Evolutionary conservation across 1,284 basidiomycete genomes (phyloP).

Genomic region (Tremellales sp.): DNA sequence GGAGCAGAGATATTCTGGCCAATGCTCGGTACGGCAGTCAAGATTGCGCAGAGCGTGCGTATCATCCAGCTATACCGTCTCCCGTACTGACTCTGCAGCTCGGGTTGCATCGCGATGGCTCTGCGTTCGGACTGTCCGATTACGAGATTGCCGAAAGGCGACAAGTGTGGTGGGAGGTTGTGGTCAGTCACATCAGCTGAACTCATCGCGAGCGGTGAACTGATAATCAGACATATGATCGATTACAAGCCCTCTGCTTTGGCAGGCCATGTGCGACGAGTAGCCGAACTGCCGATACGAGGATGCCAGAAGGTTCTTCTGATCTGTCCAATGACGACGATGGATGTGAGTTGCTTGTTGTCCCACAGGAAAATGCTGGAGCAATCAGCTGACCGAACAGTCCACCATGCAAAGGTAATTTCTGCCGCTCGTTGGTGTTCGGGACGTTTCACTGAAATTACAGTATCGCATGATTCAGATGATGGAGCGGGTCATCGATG

Average conservation of each 20-base stretch:
- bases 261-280: conserved; percentile 38
- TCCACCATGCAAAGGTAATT: conserved; percentile 31
- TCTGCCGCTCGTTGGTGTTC: neutral
- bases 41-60: conserved; percentile 39
- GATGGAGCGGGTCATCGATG: conserved; percentile 45
- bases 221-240: conserved; percentile 34
- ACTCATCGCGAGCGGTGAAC: neutral
- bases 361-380: neutral
- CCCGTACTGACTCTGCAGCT: conserved; percentile 24
- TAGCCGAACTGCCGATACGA: conserved; percentile 37
- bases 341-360: conserved; percentile 26
- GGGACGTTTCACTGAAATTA: neutral
- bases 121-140: conserved; percentile 37
- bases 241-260: conserved; percentile 46
- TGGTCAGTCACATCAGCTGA: conserved; percentile 16
- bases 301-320: conserved; percentile 28
- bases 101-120: conserved; percentile 46
- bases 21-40: conserved; percentile 42
- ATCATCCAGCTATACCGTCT: neutral
- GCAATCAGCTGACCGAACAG: conserved; percentile 11
- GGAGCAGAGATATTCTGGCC: conserved; percentile 48
- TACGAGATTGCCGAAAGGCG: conserved; percentile 43
- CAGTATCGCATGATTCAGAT: conserved; percentile 36
- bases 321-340: conserved; percentile 28
- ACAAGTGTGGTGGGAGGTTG: conserved; percentile 46